Evolutionary conservation across 1,139 yeast genomes (phyloP).

Genomic region (Blastobotrys malaysiensis): DNA sequence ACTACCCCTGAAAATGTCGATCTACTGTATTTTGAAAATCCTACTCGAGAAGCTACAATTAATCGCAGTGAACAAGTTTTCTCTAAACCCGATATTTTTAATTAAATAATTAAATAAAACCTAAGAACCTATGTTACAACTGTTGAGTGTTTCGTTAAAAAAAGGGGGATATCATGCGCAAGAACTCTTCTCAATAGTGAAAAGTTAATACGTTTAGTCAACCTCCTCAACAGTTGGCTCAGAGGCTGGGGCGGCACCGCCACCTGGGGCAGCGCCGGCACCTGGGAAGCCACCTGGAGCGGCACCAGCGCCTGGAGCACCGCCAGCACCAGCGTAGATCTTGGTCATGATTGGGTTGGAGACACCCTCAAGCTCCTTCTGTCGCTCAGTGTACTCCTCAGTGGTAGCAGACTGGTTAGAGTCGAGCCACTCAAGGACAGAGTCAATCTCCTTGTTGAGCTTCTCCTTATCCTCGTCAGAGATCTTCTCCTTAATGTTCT

Average conservation of each 20-base stretch:
- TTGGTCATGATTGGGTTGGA: constrained; percentile 93
- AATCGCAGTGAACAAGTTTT: not conserved
- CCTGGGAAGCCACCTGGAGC: constrained; percentile 69
- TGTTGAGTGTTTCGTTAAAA: not conserved
- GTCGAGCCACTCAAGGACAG: constrained; percentile 84
- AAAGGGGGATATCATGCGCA: not conserved
- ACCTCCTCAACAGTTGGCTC: constrained; percentile 96
- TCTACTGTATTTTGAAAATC: too few species aligned
- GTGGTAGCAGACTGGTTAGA: constrained; percentile 79
- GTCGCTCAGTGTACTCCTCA: constrained; percentile 83
- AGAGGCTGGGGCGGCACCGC: constrained; percentile 35
- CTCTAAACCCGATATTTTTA: not conserved
- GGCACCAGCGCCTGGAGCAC: constrained; percentile 20
- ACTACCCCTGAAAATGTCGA: too few species aligned
- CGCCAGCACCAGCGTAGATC: constrained; percentile 45
- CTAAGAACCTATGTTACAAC: not conserved
- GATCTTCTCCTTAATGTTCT: constrained; percentile 76
- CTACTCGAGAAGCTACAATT: too few species aligned
- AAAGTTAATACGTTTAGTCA: constrained; percentile 45
- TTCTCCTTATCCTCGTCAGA: constrained; percentile 72
- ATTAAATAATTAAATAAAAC: not conserved
- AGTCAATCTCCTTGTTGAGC: constrained; percentile 79
- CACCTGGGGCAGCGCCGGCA: constrained; percentile 53
- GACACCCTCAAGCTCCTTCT: constrained; percentile 88
- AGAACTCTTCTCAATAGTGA: not conserved